Evolutionary conservation across 331 rosid genomes (phyloP).

Genomic region (Malus hybrid): DNA sequence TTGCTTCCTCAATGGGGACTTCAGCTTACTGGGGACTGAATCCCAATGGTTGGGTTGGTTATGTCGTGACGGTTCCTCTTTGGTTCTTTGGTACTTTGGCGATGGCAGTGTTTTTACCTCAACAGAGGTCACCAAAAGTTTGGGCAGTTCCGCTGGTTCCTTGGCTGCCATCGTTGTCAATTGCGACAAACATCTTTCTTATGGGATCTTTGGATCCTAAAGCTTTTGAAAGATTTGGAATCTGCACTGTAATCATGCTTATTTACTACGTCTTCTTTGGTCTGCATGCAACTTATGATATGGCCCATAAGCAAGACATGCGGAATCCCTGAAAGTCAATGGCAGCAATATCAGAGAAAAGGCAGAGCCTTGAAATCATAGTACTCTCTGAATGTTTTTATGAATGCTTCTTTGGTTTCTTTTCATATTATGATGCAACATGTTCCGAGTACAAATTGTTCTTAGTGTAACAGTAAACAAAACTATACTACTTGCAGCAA

Average conservation of each 20-base stretch:
- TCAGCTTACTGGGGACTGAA: conserved; percentile 58
- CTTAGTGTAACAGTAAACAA: not conserved
- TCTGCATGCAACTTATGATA: conserved; percentile 70
- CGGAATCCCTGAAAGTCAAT: not conserved
- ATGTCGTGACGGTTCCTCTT: conserved; percentile 36
- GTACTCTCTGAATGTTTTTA: not conserved
- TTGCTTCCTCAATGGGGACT: conserved; percentile 59
- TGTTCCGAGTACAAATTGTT: not conserved
- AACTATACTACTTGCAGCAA: not conserved
- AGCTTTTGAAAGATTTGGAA: conserved; percentile 60
- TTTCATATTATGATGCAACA: not conserved
- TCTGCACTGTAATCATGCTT: conserved; percentile 51
- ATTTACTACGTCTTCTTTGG: conserved; percentile 62
- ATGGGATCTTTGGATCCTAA: conserved; percentile 52
- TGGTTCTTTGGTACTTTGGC: conserved; percentile 66
- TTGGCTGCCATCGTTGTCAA: conserved; percentile 73
- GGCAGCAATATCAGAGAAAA: conserved; percentile 1
- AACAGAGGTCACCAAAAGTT: conserved; percentile 55
- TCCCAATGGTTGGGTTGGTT: conserved; percentile 62
- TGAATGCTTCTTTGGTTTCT: not conserved
- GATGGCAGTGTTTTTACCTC: conserved; percentile 37
- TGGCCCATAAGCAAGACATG: conserved; percentile 47
- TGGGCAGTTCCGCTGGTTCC: conserved; percentile 89
- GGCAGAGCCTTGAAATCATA: conserved; percentile 6
- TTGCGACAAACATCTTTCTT: conserved; percentile 56